These are phyloP conservation scores for Williopsis jadinii DNA, from an alignment of 1,139 yeast genomes.

Conservation along the genomic window DNA sequence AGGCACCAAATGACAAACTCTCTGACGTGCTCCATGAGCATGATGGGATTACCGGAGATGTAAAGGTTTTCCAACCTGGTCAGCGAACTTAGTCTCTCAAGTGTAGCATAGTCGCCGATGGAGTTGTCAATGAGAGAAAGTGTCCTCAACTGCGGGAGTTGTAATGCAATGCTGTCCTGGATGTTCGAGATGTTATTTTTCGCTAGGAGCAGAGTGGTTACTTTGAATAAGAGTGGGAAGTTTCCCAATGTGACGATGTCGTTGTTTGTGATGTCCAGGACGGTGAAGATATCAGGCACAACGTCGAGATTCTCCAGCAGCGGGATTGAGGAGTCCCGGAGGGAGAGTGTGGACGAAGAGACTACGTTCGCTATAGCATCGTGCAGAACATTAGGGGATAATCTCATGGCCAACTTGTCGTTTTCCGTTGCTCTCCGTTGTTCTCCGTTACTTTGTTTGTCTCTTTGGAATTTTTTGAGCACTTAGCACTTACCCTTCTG, in stretches of 20 bases:
- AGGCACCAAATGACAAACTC: constrained; percentile 50
- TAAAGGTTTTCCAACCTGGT: constrained; percentile 39
- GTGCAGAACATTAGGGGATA: constrained; percentile 40
- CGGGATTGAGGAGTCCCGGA: constrained; percentile 35
- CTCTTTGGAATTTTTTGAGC: too few relatives aligned
- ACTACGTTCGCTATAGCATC: constrained; percentile 46
- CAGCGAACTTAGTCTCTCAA: constrained; percentile 33
- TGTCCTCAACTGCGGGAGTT: constrained; percentile 38
- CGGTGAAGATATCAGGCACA: constrained; percentile 37
- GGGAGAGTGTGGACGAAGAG: constrained; percentile 35
- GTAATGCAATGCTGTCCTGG: constrained; percentile 26
- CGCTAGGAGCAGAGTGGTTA: constrained; percentile 48
- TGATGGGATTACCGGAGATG: constrained; percentile 57
- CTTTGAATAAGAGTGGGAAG: constrained; percentile 39
- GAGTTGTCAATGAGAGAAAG: constrained; percentile 50
- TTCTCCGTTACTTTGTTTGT: too few relatives aligned
- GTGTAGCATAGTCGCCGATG: constrained; percentile 33
- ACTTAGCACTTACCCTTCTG: too few relatives aligned
- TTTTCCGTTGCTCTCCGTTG: background rate
- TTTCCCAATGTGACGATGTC: constrained; percentile 46
- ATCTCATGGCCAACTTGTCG: constrained; percentile 31
- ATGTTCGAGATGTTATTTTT: constrained; percentile 46
- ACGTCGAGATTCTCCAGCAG: constrained; percentile 37
- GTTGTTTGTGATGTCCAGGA: constrained; percentile 65
- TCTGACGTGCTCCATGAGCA: constrained; percentile 50